Conservation (phyloP, 176 grass and related monocot genomes). For the Eleusine coracana region DNA sequence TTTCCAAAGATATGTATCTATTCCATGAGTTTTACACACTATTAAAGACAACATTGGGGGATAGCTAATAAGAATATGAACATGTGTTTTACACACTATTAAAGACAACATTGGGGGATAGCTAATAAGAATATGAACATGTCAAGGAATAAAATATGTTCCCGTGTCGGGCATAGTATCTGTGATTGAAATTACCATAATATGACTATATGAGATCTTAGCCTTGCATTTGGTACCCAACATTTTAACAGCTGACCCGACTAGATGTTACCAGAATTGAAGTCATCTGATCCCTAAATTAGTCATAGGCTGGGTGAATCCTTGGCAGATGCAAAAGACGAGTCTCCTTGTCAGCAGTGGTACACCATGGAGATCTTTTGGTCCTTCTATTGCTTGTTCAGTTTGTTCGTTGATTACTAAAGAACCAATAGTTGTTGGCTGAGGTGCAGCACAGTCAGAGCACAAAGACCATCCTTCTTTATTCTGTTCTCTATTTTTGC, state of each 20-base stretch:
- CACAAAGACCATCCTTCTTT: neutral
- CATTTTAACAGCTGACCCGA: neutral
- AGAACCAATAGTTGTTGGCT: neutral
- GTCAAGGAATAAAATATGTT: slow-evolving; percentile 4
- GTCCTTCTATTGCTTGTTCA: neutral
- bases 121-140: neutral
- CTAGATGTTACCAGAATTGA: neutral
- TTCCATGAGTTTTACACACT: neutral
- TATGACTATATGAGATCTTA: neutral
- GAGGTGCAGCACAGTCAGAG: slow-evolving; percentile 1
- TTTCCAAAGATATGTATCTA: neutral
- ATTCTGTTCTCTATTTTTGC: too few species aligned
- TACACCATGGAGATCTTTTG: neutral
- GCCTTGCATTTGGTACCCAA: slow-evolving; percentile 14
- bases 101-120: slow-evolving; percentile 7
- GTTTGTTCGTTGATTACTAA: slow-evolving; percentile 8
- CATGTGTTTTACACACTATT: neutral
- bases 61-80: too few species aligned
- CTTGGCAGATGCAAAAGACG: slow-evolving; percentile 11
- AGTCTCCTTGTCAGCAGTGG: neutral
- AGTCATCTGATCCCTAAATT: neutral
- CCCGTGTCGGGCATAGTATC: neutral
- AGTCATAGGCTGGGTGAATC: slow-evolving; percentile 2
- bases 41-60: neutral
- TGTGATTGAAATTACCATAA: neutral